Conservation (phyloP, 495 filamentous ascomycete species). For the Monascus purpureus region DNA sequence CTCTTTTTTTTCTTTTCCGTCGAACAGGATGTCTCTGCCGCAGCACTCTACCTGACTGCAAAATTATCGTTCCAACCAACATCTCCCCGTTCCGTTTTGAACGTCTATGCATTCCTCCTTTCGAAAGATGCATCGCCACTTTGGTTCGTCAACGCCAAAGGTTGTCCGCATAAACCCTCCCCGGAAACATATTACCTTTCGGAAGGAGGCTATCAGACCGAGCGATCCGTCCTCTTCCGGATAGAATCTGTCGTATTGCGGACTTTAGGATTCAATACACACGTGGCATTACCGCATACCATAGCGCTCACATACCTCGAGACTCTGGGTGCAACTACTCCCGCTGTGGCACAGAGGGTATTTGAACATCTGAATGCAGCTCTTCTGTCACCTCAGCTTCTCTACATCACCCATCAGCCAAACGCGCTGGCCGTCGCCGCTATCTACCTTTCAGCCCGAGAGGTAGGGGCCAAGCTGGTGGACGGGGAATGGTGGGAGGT, state of each 20-base stretch:
- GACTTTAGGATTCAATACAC: conserved; percentile 64
- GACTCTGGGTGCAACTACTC: conserved; percentile 49
- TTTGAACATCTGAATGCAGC: conserved; percentile 71
- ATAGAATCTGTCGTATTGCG: conserved; percentile 65
- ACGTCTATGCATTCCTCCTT: conserved; percentile 72
- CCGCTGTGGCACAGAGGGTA: conserved; percentile 42
- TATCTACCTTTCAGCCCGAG: conserved; percentile 77
- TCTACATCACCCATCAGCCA: conserved; percentile 89
- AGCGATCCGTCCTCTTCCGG: conserved; percentile 46
- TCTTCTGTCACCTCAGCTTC: conserved; percentile 70
- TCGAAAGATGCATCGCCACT: conserved; percentile 47
- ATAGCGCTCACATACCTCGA: conserved; percentile 90
- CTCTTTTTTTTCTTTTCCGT: too few species aligned
- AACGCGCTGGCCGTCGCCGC: conserved; percentile 72
- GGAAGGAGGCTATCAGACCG: conserved; percentile 52
- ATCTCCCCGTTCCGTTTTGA: conserved; percentile 63
- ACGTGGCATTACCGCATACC: conserved; percentile 71
- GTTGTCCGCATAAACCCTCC: conserved; percentile 22
- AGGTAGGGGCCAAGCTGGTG: conserved; percentile 62
- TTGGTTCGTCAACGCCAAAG: conserved; percentile 29
- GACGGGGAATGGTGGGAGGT: conserved; percentile 91
- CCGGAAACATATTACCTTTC: conserved; percentile 57
- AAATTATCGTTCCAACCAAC: conserved; percentile 71
- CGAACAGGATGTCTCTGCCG: conserved; percentile 76
- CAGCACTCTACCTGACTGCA: conserved; percentile 65